These are phyloP conservation scores for Leucoagaricus sp. DNA, from an alignment of 1,284 basidiomycete genomes.

Conservation along the genomic window DNA sequence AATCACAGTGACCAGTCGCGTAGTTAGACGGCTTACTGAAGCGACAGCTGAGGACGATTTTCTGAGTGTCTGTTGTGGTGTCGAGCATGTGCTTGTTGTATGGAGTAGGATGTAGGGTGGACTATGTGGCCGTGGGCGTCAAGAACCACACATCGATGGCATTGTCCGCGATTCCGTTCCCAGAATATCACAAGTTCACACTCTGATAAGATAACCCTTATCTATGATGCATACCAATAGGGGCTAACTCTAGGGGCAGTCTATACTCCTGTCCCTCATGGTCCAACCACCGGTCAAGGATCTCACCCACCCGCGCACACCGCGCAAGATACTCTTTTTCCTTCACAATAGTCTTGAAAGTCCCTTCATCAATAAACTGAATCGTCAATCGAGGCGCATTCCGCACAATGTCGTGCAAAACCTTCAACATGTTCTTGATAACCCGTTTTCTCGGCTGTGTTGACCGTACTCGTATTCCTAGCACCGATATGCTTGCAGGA, in stretches of 20 bases:
- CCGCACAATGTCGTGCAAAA: neutral
- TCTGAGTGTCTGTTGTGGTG: neutral
- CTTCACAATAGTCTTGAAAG: neutral
- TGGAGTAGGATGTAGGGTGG: neutral
- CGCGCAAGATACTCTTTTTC: neutral
- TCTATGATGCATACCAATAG: neutral
- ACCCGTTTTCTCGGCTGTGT: neutral
- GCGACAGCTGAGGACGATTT: slow-evolving; percentile 5
- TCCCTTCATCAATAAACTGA: slow-evolving; percentile 7
- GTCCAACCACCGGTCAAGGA: slow-evolving; percentile 5
- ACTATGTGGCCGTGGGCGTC: neutral
- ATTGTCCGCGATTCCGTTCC: neutral
- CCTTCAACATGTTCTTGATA: neutral
- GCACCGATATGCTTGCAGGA: neutral
- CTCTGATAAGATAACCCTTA: slow-evolving; percentile 13
- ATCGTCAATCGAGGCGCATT: neutral
- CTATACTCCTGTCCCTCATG: neutral
- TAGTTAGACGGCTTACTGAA: slow-evolving; percentile 4
- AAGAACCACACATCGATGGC: slow-evolving; percentile 4
- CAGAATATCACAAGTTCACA: slow-evolving; percentile 5
- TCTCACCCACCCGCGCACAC: neutral
- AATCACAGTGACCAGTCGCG: too few relatives aligned
- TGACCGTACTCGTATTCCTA: slow-evolving; percentile 1
- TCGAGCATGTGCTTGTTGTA: neutral
- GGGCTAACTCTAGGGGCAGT: neutral